A percentile compares a stretch with the other conserved stretches of the same genome.
Evolutionary conservation across 2,329 filamentous ascomycete genomes (phyloP).

Genomic region (Botryosphaeria dothidea): DNA sequence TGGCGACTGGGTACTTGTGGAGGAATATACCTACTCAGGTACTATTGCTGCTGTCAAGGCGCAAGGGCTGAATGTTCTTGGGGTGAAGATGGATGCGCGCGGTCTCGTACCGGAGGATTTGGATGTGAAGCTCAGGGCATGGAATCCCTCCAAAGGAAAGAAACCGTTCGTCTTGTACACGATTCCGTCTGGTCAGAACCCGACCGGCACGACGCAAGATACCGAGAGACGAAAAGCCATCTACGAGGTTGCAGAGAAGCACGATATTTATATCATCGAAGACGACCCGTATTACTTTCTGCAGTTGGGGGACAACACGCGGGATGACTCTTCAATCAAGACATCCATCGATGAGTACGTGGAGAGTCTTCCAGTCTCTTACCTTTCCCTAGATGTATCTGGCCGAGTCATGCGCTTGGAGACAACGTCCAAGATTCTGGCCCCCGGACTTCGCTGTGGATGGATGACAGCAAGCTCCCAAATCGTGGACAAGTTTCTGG

Average conservation of each 20-base stretch:
- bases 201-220: constrained; percentile 30
- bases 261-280: constrained; percentile 33
- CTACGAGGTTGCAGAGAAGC: constrained; percentile 28
- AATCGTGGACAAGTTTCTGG: constrained; percentile 30
- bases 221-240: constrained; percentile 26
- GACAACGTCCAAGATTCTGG: constrained; percentile 34
- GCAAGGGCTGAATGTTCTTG: constrained; percentile 28
- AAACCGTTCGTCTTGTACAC: constrained; percentile 32
- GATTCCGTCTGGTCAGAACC: constrained; percentile 34
- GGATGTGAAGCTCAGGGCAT: constrained; percentile 25
- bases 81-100: constrained; percentile 31
- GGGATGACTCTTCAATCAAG: background rate
- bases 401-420: constrained; percentile 36
- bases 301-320: constrained; percentile 18
- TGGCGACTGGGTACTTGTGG: constrained; percentile 27
- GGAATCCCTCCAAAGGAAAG: constrained; percentile 24
- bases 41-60: constrained; percentile 28
- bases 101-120: constrained; percentile 30
- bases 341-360: constrained; percentile 19
- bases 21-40: constrained; percentile 31
- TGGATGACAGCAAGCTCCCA: constrained; percentile 33
- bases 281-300: constrained; percentile 35
- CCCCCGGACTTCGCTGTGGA: constrained; percentile 32
- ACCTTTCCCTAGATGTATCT: constrained; percentile 35
- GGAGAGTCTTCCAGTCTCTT: constrained; percentile 27